Base-by-base conservation (phyloP, 345 rosid genomes). In the Eucalyptus marginata region DNA sequence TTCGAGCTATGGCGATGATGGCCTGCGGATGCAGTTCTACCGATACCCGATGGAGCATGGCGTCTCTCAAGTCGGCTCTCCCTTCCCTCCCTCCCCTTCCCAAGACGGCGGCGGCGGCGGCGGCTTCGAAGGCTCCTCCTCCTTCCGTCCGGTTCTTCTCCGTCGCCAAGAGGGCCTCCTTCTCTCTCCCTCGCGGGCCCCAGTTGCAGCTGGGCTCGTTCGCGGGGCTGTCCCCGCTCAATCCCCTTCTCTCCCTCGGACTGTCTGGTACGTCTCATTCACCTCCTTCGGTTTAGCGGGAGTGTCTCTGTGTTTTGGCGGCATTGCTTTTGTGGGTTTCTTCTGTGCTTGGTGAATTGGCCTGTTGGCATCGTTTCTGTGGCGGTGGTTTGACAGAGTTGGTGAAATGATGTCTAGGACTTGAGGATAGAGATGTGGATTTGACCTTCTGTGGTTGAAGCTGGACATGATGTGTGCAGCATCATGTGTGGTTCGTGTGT, bases 41-140 rank as follows among this genome's bases (percentile, higher is more conserved):
- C 43, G 89, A 91, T 87, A 86, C 90, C 86, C 88, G 92, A 68
- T 97, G 98, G 99, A 93, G 91, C 89, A 92, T 96, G 97, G 88
- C 94, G 7, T 95, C 97, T 79, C 93, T 97, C 49, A 90, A 87
- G 86, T 92, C 96, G 85, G 94, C 96, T 50, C 95, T 95, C n/a
- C 97, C 98, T n/a, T 93, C 96, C 51, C 66, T 84, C 46, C 87
- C 91, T 71, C 36, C 46, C 43, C 29, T 20, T 76, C 84, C 84
- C 47, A 40, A 3, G 83, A 10, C 83, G 83, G 9, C 47, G 80
- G 12, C 80, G 43, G 7, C 64, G 62, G 17, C 68, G 36, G 17
- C 76, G 27, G 27, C 83, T 76, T 76, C 16, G 40, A n/a, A 86
- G 76, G 18, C 90, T 54, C 58, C 90, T 50, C 79, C 90, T 54